Evolutionary conservation across 2,329 filamentous ascomycete species (phyloP).

Genomic region (Pseudogymnoascus sp.): DNA sequence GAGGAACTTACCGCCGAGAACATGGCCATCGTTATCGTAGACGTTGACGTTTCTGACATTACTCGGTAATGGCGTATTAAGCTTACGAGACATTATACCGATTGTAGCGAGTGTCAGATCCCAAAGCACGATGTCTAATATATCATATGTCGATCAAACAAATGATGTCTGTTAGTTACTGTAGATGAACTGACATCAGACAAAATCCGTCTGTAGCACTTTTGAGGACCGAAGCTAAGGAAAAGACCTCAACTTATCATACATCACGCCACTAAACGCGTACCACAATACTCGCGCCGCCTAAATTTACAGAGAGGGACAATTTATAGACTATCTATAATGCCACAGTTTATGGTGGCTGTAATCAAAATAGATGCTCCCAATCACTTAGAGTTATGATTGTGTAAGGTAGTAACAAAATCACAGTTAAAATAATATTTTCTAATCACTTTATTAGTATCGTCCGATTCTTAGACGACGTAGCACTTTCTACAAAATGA

Average conservation of each 20-base stretch:
- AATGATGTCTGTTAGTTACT: not conserved
- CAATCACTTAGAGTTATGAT: not conserved
- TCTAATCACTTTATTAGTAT: not conserved
- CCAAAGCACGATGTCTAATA: not conserved
- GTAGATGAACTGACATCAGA: not conserved
- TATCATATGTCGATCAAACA: not conserved
- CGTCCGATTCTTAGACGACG: too few species aligned
- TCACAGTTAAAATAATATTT: not conserved
- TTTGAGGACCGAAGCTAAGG: not conserved
- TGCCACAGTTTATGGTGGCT: not conserved
- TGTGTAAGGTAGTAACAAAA: not conserved
- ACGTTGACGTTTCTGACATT: not conserved
- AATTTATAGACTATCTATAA: not conserved
- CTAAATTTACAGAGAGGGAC: not conserved
- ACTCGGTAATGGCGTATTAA: not conserved
- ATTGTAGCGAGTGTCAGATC: not conserved
- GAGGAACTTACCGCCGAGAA: not conserved
- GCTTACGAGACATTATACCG: not conserved
- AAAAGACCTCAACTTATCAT: not conserved
- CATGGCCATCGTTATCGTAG: not conserved
- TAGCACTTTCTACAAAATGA: too few species aligned
- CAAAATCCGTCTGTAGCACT: not conserved
- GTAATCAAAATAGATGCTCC: not conserved
- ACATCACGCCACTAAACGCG: not conserved
- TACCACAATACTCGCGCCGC: not conserved